Evolutionary conservation across 371 early-diverging fungal genomes (phyloP), one percentile per base, ranked within the genome.

Genomic region (Mortierella sp.): DNA sequence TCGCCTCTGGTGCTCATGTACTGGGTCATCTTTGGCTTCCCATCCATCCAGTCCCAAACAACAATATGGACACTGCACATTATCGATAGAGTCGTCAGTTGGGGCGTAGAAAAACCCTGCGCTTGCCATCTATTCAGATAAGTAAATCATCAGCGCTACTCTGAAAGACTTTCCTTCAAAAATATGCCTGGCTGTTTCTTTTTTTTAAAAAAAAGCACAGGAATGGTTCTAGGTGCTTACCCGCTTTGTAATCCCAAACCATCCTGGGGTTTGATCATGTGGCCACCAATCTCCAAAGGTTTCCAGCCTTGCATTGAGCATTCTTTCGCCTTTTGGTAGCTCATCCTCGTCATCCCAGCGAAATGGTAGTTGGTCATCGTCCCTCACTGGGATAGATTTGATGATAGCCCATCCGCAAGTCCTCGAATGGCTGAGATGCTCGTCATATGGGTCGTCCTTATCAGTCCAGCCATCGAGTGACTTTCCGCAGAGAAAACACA

Each of bases 41-140:
- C 87, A 86, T 17, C 86, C 85, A 49, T 86, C 86, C 57, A 86
- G 65, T 15, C 76, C 68, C 31, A 83, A 35, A 0, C 59, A 45
- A 47, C 87, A 86, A 71, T 86, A 85, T 26, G 81, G 71, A 57
- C 87, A 86, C 26, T 70, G 64, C 2, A 68, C 85, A 51, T 70
- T 81, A 60, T 86, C 87, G 1, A 40, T 17, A 12, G 83, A 73
- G 15, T 72, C 83, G n/a, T 62, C 69, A 4, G 69, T 43, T 22
- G 87, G 87, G 7, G 70, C 61, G 54, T 76, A 86, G 51, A 82
- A 73, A 64, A 85, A 86, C 35, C 87, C 87, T 12, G 87, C 87
- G 28, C 56, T 82, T 2, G 85, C 85, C 87, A 85, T 84, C 87
- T 86, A 68, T 7, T 43, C 40, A 60, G 10, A 3, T 3, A 53